Conservation (phyloP, 805 yeast species). For the Ogataea trehaloabstinens region DNA sequence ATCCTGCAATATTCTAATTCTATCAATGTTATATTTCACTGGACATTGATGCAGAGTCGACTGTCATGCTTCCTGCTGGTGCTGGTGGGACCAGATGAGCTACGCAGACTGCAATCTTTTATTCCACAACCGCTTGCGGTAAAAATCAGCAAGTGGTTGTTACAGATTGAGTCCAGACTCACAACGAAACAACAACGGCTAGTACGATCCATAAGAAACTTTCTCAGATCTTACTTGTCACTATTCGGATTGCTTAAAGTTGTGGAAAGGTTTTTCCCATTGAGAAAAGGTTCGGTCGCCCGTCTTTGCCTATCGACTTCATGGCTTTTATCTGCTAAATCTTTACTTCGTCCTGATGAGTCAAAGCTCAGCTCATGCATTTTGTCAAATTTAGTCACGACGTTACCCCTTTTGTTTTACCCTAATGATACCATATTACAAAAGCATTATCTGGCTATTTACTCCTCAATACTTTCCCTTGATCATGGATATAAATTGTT, state of each 20-base stretch:
- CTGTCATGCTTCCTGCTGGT: slow-evolving; percentile 2
- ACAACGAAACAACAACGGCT: slow-evolving; percentile 2
- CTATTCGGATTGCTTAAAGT: neutral
- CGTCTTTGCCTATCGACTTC: slow-evolving; percentile 12
- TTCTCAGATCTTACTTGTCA: slow-evolving; percentile 1
- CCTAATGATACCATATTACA: slow-evolving; percentile 14
- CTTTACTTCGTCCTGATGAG: slow-evolving; percentile 4
- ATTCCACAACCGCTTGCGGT: neutral
- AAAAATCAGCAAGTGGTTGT: slow-evolving; percentile 1
- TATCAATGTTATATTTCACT: too few relatives aligned
- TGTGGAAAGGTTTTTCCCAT: neutral
- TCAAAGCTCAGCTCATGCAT: neutral
- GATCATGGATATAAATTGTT: slow-evolving; percentile 20
- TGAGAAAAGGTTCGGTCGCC: slow-evolving; percentile 4
- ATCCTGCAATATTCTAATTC: too few relatives aligned
- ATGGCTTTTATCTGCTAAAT: slow-evolving; percentile 13
- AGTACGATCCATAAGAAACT: neutral
- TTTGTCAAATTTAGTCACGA: slow-evolving; percentile 12
- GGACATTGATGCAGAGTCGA: neutral
- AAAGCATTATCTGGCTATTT: slow-evolving; percentile 19
- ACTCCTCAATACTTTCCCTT: slow-evolving; percentile 11
- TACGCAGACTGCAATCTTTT: slow-evolving; percentile 1
- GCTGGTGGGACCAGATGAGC: slow-evolving; percentile 7
- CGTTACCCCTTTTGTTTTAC: slow-evolving; percentile 12
- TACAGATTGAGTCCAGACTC: slow-evolving; percentile 3